Evolutionary conservation across 2,329 filamentous ascomycete genomes (phyloP), one percentile per base, ranked within the genome.

Genomic region (Pseudonectria buxi): DNA sequence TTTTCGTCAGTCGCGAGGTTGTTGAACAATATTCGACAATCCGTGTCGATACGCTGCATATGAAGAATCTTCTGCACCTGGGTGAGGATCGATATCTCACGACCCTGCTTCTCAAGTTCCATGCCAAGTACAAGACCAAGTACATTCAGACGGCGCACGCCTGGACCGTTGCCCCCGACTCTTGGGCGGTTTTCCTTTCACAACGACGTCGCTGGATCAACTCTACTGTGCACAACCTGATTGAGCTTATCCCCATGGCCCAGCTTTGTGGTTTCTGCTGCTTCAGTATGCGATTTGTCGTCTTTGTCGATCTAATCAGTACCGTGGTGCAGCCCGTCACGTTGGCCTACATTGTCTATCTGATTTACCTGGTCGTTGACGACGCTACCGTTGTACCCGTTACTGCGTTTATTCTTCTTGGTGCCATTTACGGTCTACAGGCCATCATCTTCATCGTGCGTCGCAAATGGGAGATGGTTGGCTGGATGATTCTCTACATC

Each of bases 141-240:
- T 98, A 94, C 61, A 88, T 94, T 56, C 86, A 85, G 70, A 74
- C 76, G 39, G 90, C 92, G 6, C 85, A 95, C 54, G 92, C 92
- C 16, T 96, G 87, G 87, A 98, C 92, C 10, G 89, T 96, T 52
- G 92, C 92, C 7, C 92, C 92, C 6, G 92, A 98, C 61, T 87
- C 83, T 44, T 96, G 88, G 85, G 67, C 72, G 28, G 87, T 98
- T 40, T 96, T 98, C 75, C 72, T 96, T 61, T 98, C 92, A 16
- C 92, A 98, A 67, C 87, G 92, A 72, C 90, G 92, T 71, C 86
- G 92, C 59, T 98, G 92, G 92, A 98, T 98, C 65, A 98, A 98
- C 72, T 95, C 89, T 37, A 98, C 92, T 0, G 86, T 98, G 33
- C 92, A 98, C 73, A 98, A 98, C 62, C 72, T 98, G 44, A 85